Evolutionary conservation across 495 filamentous ascomycete genomes (phyloP).

Genomic region (Chlorociboria aeruginascens): DNA sequence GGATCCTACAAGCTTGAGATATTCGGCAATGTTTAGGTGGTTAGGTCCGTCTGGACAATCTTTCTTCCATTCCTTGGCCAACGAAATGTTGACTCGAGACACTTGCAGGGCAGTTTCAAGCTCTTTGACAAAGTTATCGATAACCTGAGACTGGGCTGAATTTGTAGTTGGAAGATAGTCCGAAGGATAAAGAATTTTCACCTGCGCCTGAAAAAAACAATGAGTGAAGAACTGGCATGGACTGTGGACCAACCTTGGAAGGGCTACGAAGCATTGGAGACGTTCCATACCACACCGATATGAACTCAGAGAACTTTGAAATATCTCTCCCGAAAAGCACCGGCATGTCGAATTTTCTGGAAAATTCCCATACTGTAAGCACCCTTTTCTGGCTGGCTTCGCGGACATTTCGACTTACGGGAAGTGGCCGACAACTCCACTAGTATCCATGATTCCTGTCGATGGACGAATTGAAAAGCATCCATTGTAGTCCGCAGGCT

Average conservation of each 20-base stretch:
- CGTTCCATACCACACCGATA: conserved; percentile 4
- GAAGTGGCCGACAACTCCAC: conserved; percentile 2
- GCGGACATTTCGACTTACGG: not conserved
- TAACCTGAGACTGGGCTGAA: not conserved
- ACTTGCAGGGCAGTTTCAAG: conserved; percentile 4
- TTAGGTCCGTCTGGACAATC: too few species aligned
- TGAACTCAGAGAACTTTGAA: conserved; percentile 3
- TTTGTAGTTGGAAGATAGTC: conserved; percentile 6
- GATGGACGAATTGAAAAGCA: conserved; percentile 7
- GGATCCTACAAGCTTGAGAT: conserved; percentile 1
- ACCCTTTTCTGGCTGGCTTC: too few species aligned
- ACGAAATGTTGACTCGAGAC: too few species aligned
- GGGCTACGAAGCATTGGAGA: conserved; percentile 2
- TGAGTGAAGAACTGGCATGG: not conserved
- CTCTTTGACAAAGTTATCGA: not conserved
- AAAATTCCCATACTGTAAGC: too few species aligned
- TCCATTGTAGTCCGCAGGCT: conserved; percentile 3
- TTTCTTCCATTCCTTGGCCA: too few species aligned
- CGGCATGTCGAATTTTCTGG: conserved; percentile 1
- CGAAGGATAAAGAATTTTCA: conserved; percentile 3
- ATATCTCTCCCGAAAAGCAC: conserved; percentile 3
- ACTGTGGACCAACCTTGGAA: not conserved
- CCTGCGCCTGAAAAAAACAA: not conserved
- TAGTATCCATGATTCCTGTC: conserved; percentile 3
- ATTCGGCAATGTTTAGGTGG: not conserved